Conservation (phyloP, 208 protist genomes). For the Leptomonas pyrrhocoris region DNA sequence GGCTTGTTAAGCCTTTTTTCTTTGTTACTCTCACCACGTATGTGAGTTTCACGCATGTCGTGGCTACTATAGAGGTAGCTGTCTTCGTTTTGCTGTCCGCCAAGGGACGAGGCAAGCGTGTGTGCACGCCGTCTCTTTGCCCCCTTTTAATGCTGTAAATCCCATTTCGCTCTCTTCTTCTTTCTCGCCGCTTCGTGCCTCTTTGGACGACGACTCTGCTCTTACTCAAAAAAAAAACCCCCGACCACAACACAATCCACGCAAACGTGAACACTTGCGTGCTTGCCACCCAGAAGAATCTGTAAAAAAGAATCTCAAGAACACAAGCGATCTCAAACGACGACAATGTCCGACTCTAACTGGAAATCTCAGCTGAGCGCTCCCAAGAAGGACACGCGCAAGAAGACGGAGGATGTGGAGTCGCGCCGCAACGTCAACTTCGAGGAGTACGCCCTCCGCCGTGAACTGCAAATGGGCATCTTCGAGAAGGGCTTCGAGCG, state of each 20-base stretch:
- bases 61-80: too few species aligned
- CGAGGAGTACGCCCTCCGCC: constrained; percentile 98
- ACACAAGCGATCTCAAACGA: constrained; percentile 11
- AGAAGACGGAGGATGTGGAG: constrained; percentile 98
- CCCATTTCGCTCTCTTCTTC: too few species aligned
- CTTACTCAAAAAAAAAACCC: background rate
- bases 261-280: constrained; percentile 1
- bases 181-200: too few species aligned
- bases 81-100: too few species aligned
- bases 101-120: too few species aligned
- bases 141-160: too few species aligned
- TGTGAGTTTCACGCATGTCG: too few species aligned
- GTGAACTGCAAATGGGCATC: constrained; percentile 99
- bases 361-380: constrained; percentile 84
- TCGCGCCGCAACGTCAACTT: constrained; percentile 98
- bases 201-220: too few species aligned
- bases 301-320: constrained; percentile 17
- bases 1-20: too few species aligned
- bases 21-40: too few species aligned
- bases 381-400: constrained; percentile 83
- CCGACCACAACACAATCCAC: constrained; percentile 18
- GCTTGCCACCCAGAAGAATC: constrained; percentile 12
- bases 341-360: constrained; percentile 72
- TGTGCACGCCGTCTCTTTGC: too few species aligned
- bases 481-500: constrained; percentile 99